Percentiles rank a stretch among this genome's conserved stretches.
These are phyloP conservation scores for Lolium multiflorum DNA, from an alignment of 176 grass and related monocot genomes.

Conservation along the genomic window DNA sequence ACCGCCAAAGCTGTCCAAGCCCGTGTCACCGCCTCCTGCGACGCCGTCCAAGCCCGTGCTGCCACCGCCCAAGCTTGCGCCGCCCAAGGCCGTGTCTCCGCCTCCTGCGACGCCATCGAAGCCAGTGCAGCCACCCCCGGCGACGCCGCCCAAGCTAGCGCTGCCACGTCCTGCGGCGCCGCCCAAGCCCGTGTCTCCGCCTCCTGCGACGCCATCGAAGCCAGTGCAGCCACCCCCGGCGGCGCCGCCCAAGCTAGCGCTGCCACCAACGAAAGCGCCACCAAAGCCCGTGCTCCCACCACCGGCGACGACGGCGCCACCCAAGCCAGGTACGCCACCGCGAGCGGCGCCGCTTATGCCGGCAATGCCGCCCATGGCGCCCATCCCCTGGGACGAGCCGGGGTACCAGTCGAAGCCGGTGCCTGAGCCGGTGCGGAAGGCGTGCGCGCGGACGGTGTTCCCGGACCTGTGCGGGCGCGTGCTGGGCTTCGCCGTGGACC, in stretches of 20 bases:
- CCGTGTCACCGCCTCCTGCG: neutral
- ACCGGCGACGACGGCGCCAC: neutral
- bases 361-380: neutral
- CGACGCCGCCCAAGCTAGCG: neutral
- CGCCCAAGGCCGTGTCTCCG: neutral
- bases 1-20: neutral
- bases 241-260: neutral
- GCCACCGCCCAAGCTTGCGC: neutral
- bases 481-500: constrained; percentile 1
- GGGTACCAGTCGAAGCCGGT: constrained; percentile 11
- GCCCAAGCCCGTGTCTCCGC: neutral
- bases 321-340: neutral
- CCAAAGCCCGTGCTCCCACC: neutral
- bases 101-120: neutral
- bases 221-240: neutral
- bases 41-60: neutral
- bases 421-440: neutral
- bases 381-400: neutral
- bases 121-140: neutral
- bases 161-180: neutral
- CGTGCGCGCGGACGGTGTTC: constrained; percentile 26
- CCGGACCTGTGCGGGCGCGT: constrained; percentile 29
- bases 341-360: neutral
- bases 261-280: neutral
- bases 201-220: neutral